These are phyloP conservation scores for Lathyrus tuberosus DNA, from an alignment of 306 rosid genomes.

Conservation along the genomic window DNA sequence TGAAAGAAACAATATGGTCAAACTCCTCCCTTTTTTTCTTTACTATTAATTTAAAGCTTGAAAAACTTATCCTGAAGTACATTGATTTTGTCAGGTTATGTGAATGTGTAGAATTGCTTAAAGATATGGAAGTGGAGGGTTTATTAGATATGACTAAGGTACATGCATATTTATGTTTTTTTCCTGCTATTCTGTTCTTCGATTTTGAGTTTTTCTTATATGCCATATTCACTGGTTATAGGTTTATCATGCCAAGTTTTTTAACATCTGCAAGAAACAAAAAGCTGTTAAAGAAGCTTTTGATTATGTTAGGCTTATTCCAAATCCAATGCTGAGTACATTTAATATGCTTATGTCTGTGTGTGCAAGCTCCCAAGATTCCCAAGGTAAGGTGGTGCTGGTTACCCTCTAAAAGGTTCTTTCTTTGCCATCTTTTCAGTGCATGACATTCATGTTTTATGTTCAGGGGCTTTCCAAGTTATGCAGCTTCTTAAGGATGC, in stretches of 20 bases:
- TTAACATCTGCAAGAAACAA: constrained; percentile 73
- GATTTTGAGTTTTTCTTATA: constrained; percentile 37
- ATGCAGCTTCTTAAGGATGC: constrained; percentile 80
- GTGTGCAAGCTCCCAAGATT: constrained; percentile 75
- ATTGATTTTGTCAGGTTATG: constrained; percentile 59
- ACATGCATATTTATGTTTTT: constrained; percentile 35
- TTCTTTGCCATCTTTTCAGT: constrained; percentile 36
- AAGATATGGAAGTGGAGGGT: constrained; percentile 72
- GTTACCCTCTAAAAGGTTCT: constrained; percentile 20
- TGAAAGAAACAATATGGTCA: constrained; percentile 24
- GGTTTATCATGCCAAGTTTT: constrained; percentile 95
- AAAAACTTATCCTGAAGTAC: constrained; percentile 44
- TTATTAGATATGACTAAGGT: constrained; percentile 94
- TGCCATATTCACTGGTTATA: constrained; percentile 51
- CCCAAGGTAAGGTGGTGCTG: constrained; percentile 59
- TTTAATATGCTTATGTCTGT: constrained; percentile 98
- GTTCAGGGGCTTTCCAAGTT: constrained; percentile 89
- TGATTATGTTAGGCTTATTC: constrained; percentile 74
- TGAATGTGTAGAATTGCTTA: constrained; percentile 70
- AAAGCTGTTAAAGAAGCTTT: constrained; percentile 93
- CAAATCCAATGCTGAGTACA: constrained; percentile 86
- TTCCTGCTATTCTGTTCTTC: constrained; percentile 35
- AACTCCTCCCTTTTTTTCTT: constrained; percentile 24
- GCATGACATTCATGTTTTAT: constrained; percentile 42
- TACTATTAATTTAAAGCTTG: constrained; percentile 29